A percentile compares a stretch with the other conserved stretches of the same genome.
phyloP scores from a whole-genome alignment of 176 grass and related monocot genomes.

The Oryza glaberrima region DNA sequence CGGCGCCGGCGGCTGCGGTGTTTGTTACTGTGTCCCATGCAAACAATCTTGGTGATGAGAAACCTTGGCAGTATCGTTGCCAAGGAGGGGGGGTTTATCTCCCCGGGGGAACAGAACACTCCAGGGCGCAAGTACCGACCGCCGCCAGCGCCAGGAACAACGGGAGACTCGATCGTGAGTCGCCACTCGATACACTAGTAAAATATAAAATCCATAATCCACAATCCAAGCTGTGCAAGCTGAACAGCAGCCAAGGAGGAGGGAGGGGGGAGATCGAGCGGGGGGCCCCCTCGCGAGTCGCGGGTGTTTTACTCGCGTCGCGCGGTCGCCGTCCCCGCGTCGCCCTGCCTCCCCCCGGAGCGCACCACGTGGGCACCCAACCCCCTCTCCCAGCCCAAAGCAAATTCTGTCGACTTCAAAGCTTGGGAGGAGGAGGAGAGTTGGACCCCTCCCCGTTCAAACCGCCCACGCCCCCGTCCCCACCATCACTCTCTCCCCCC shows the following conservation, averaged over 20 bases:
- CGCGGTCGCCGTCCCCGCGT: constrained; percentile 43
- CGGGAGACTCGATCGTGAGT: constrained; percentile 22
- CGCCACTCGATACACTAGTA: not conserved
- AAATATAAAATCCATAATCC: too few relatives aligned
- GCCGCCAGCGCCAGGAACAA: too few relatives aligned
- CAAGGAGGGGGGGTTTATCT: not conserved
- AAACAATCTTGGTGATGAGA: not conserved
- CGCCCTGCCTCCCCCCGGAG: constrained; percentile 30
- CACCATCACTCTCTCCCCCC: not conserved
- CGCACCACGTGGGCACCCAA: constrained; percentile 63
- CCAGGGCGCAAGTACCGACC: constrained; percentile 42
- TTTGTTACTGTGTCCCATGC: too few relatives aligned
- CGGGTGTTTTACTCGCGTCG: not conserved
- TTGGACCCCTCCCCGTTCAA: constrained; percentile 26
- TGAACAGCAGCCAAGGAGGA: not conserved
- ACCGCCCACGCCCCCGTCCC: constrained; percentile 27
- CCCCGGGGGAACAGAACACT: not conserved
- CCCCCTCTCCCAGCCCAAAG: not conserved
- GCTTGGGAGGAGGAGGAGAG: not conserved
- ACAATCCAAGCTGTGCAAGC: too few relatives aligned
- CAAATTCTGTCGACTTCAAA: not conserved
- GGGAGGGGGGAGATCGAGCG: too few relatives aligned
- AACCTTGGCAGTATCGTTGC: not conserved
- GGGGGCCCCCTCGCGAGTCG: too few relatives aligned
- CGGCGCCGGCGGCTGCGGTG: too few relatives aligned